phyloP scores from a whole-genome alignment of 805 yeast species.

The Gaillardinia entomophila region DNA sequence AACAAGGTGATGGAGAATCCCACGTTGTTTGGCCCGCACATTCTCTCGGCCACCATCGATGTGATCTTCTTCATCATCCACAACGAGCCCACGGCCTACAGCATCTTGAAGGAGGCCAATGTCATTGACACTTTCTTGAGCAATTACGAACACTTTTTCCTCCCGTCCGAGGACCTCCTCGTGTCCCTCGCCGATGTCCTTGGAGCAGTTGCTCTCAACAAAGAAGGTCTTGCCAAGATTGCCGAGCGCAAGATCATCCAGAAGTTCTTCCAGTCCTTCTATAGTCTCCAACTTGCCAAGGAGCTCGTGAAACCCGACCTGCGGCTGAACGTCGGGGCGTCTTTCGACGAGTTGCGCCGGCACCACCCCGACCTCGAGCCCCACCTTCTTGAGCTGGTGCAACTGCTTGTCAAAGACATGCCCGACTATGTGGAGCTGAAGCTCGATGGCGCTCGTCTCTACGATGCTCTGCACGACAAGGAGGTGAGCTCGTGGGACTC shows the following conservation, averaged over 20 bases:
- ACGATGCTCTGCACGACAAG: slow-evolving; percentile 18
- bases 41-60: slow-evolving; percentile 56
- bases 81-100: slow-evolving; percentile 85
- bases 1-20: slow-evolving; percentile 55
- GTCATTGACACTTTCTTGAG: slow-evolving; percentile 61
- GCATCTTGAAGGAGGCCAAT: slow-evolving; percentile 72
- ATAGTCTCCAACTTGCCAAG: slow-evolving; percentile 43
- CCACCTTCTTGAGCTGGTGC: slow-evolving; percentile 44
- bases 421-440: slow-evolving; percentile 27
- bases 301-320: slow-evolving; percentile 45
- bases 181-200: slow-evolving; percentile 65
- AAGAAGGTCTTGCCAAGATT: slow-evolving; percentile 61
- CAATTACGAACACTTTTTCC: slow-evolving; percentile 49
- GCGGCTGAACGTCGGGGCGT: slow-evolving; percentile 53
- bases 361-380: slow-evolving; percentile 76
- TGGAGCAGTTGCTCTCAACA: slow-evolving; percentile 78
- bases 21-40: slow-evolving; percentile 57
- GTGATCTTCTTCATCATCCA: slow-evolving; percentile 69
- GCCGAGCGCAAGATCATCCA: slow-evolving; percentile 31
- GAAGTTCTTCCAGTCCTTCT: slow-evolving; percentile 47
- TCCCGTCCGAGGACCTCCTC: slow-evolving; percentile 54
- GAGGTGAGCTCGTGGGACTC: background rate
- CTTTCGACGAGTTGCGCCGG: slow-evolving; percentile 75
- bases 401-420: slow-evolving; percentile 37
- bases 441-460: background rate